Percentiles rank a stretch among this genome's conserved stretches.
Conservation (phyloP, 371 early-diverging fungal genomes). For the Dinochytrium kinnereticum region DNA sequence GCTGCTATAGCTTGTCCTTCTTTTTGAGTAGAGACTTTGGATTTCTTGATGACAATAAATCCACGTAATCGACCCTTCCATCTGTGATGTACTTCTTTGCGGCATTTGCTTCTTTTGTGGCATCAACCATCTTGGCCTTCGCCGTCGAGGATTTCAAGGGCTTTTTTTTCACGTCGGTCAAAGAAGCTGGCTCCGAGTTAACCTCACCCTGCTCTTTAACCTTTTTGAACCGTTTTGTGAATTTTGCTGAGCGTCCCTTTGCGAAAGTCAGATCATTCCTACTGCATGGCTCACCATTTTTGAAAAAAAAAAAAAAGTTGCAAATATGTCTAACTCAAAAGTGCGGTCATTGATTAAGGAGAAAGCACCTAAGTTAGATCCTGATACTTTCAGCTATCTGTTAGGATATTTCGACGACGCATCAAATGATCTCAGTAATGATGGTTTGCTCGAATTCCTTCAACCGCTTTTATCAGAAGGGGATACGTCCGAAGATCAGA, state of each 20-base stretch:
- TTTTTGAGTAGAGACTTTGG: slow-evolving; percentile 26
- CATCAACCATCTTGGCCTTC: not conserved
- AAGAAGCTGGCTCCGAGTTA: not conserved
- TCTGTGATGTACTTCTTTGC: slow-evolving; percentile 25
- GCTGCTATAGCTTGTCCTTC: not conserved
- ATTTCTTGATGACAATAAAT: slow-evolving; percentile 25
- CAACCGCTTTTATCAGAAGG: slow-evolving; percentile 85
- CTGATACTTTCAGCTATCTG: slow-evolving; percentile 45
- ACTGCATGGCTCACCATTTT: not conserved
- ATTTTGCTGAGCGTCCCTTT: slow-evolving; percentile 28
- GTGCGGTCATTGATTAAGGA: slow-evolving; percentile 7
- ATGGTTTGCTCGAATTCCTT: slow-evolving; percentile 82
- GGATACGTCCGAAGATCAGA: slow-evolving; percentile 64
- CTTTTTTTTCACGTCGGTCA: not conserved
- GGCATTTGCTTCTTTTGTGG: not conserved
- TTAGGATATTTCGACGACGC: slow-evolving; percentile 83
- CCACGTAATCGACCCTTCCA: slow-evolving; percentile 27
- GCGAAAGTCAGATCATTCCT: not conserved
- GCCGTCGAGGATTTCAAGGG: not conserved
- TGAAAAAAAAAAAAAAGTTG: slow-evolving; percentile 6
- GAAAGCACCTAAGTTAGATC: slow-evolving; percentile 39
- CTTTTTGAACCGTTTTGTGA: slow-evolving; percentile 26
- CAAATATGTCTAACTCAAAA: not conserved
- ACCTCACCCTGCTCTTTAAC: not conserved
- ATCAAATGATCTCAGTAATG: slow-evolving; percentile 69